Conservation (phyloP, 2,329 filamentous ascomycete genomes). For the Aspergillus ochraceus region DNA sequence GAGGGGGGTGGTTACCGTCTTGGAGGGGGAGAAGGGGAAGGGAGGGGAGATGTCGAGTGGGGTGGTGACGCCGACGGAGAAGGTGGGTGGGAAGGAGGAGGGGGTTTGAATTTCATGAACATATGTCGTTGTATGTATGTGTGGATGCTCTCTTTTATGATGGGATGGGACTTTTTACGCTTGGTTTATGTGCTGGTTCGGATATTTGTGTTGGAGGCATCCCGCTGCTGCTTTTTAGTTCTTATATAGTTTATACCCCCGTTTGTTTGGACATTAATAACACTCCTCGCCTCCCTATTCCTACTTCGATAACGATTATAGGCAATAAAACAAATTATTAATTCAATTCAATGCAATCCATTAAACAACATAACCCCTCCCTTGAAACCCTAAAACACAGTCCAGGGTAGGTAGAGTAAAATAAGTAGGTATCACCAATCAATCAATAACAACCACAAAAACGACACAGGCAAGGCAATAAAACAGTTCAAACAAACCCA, state of each 20-base stretch:
- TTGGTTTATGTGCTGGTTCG: neutral
- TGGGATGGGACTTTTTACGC: neutral
- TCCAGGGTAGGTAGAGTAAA: too few relatives aligned
- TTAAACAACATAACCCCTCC: too few relatives aligned
- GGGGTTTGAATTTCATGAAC: neutral
- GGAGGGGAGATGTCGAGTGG: slow-evolving; percentile 9
- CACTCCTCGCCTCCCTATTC: too few relatives aligned
- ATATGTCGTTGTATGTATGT: neutral
- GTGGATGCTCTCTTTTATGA: neutral
- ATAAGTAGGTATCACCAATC: too few relatives aligned
- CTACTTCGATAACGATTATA: too few relatives aligned
- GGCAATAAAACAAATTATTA: too few relatives aligned
- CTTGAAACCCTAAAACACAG: too few relatives aligned
- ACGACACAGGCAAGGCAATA: too few relatives aligned
- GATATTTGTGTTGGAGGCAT: slow-evolving; percentile 12
- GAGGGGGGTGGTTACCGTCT: slow-evolving; percentile 20
- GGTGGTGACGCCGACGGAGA: slow-evolving; percentile 10
- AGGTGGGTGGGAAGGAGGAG: slow-evolving; percentile 4
- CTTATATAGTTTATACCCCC: neutral
- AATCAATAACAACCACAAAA: too few relatives aligned
- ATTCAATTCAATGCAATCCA: too few relatives aligned
- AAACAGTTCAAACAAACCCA: too few relatives aligned
- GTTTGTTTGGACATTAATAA: too few relatives aligned
- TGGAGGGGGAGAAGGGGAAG: slow-evolving; percentile 28
- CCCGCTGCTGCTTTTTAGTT: slow-evolving; percentile 2